Conservation (phyloP, 1,284 basidiomycete genomes). For the Trichosporon inkin region DNA sequence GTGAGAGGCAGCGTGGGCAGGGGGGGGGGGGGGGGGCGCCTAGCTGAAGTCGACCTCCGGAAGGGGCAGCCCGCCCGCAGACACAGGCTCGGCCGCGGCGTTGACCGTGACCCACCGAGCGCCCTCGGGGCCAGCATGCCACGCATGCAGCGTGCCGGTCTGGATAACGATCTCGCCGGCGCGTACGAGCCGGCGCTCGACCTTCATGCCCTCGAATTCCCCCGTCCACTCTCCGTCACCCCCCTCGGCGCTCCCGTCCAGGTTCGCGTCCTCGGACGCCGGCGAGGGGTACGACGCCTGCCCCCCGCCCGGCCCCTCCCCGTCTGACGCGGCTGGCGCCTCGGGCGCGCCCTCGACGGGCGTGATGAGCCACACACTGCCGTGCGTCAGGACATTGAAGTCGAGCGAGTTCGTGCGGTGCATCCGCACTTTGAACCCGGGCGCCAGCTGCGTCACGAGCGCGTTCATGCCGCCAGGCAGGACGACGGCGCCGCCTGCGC, state of each 20-base stretch:
- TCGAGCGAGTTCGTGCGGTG: slow-evolving; percentile 46
- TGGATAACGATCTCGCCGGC: slow-evolving; percentile 47
- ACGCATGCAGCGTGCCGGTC: slow-evolving; percentile 47
- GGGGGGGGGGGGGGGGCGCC: too few species aligned
- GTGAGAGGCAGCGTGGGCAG: background rate
- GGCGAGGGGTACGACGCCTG: too few species aligned
- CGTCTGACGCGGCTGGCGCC: too few species aligned
- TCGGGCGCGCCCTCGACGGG: slow-evolving; percentile 17
- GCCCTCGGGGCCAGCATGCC: slow-evolving; percentile 44
- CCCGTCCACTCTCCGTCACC: slow-evolving; percentile 9
- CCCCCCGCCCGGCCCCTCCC: too few species aligned
- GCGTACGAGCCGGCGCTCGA: slow-evolving; percentile 29
- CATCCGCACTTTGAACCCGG: slow-evolving; percentile 34
- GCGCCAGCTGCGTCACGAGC: slow-evolving; percentile 43
- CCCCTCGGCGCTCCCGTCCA: too few species aligned
- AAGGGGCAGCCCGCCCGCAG: slow-evolving; percentile 31
- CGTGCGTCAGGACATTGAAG: slow-evolving; percentile 42
- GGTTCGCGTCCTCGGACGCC: too few species aligned
- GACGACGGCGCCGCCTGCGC: slow-evolving; percentile 27
- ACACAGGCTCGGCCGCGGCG: slow-evolving; percentile 38
- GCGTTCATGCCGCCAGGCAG: slow-evolving; percentile 38
- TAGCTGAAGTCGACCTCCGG: slow-evolving; percentile 35
- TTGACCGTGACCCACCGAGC: slow-evolving; percentile 44
- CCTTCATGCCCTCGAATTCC: slow-evolving; percentile 22
- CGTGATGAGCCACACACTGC: slow-evolving; percentile 35